Evolutionary conservation across 805 yeast genomes (phyloP).

Genomic region (Monosporozyma aerobia): DNA sequence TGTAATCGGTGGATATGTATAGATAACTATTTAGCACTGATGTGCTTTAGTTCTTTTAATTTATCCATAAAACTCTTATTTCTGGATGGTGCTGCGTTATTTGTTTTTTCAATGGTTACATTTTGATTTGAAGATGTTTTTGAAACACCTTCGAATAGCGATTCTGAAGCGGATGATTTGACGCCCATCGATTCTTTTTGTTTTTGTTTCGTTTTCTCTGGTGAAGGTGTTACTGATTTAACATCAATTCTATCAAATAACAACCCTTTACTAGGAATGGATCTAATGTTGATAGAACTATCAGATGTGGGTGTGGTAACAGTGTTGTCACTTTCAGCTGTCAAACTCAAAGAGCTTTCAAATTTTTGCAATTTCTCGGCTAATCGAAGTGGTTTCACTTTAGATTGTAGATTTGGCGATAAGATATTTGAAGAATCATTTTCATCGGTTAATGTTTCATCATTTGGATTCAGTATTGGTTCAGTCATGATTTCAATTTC

Average conservation of each 20-base stretch:
- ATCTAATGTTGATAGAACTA: not conserved
- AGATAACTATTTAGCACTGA: not conserved
- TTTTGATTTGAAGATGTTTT: not conserved
- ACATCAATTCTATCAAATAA: slow-evolving; percentile 1
- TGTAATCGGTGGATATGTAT: not conserved
- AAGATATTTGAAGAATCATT: not conserved
- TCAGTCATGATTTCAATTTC: not conserved
- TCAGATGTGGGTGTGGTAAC: not conserved
- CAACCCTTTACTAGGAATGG: slow-evolving; percentile 1
- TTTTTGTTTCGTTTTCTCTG: not conserved
- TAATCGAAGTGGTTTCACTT: slow-evolving; percentile 62
- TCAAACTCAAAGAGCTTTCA: slow-evolving; percentile 10
- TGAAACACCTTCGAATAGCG: not conserved
- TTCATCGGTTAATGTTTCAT: not conserved
- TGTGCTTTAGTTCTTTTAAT: not conserved
- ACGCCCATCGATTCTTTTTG: not conserved
- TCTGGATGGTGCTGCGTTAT: not conserved
- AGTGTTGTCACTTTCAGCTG: not conserved
- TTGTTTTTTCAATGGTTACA: not conserved
- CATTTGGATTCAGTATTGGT: not conserved
- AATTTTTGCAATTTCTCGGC: slow-evolving; percentile 36
- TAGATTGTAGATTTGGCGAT: not conserved
- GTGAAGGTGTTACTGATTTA: not conserved
- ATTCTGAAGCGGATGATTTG: not conserved
- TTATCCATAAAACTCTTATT: not conserved